Evolutionary conservation across 2,329 filamentous ascomycete genomes (phyloP).

Genomic region (Thyridium curvatum): DNA sequence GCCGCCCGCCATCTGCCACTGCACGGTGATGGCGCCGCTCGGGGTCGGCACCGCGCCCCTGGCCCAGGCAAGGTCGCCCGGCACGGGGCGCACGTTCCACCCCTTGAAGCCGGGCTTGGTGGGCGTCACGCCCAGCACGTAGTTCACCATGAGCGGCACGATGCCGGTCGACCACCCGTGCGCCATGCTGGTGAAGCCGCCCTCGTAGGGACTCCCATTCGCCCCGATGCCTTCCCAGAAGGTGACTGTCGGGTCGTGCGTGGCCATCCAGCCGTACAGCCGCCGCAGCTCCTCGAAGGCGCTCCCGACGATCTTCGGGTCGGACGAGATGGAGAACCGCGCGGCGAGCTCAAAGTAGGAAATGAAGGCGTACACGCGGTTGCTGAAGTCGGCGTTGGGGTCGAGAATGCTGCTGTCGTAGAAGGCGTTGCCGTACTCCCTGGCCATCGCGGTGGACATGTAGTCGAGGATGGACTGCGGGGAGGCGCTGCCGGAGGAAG

Average conservation of each 20-base stretch:
- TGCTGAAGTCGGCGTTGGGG: conserved; percentile 24
- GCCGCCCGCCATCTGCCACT: conserved; percentile 21
- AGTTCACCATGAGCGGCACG: conserved; percentile 36
- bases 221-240: conserved; percentile 45
- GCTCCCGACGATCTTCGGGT: conserved; percentile 6
- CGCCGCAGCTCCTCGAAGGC: conserved; percentile 38
- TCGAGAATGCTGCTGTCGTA: conserved; percentile 37
- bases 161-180: conserved; percentile 47
- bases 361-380: conserved; percentile 44
- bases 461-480: conserved; percentile 29
- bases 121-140: conserved; percentile 40
- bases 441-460: conserved; percentile 24
- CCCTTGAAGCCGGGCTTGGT: conserved; percentile 33
- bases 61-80: conserved; percentile 32
- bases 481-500: conserved; percentile 16
- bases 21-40: conserved; percentile 26
- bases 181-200: conserved; percentile 38
- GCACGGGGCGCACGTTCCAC: conserved; percentile 31
- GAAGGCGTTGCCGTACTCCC: conserved; percentile 43
- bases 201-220: conserved; percentile 35
- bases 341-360: conserved; percentile 48
- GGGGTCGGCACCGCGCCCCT: conserved; percentile 36
- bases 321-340: conserved; percentile 25
- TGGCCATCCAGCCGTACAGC: conserved; percentile 43
- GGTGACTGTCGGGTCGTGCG: conserved; percentile 37